Evolutionary conservation across 2,329 filamentous ascomycete genomes (phyloP), one percentile per base, ranked within the genome.

Genomic region (Alternaria solani): DNA sequence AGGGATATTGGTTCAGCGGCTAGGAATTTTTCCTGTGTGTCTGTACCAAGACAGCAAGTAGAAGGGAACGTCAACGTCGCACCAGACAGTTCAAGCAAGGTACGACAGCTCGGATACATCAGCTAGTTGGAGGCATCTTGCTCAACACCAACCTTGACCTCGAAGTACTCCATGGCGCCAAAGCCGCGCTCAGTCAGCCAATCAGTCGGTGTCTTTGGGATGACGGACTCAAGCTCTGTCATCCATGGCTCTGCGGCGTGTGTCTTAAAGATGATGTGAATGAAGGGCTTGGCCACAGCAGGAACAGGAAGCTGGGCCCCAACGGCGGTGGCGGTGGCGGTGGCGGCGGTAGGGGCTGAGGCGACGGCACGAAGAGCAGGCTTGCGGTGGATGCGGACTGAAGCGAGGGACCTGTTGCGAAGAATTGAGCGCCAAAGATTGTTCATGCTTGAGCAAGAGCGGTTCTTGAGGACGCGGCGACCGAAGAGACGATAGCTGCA

Each of bases 401-500:
- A 61, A 2, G 58, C 67, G 1, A 76, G 67, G 5, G 65, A 56
- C 2, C 65, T 62, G 8, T 51, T 56, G n/a, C 70, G 68, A 8
- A 76, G 55, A 9, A 71, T 60, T 4, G 54, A 36, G 5, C 70
- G 66, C 74, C 73, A 75, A 4, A 44, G n/a, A 8, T 25, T 26
- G 51, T 73, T 74, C 67, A 74, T 73, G 3, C 2, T 11, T 5
- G 61, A 56, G 55, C 69, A 74, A 4, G 64, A 57, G 14, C 69
- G 65, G 42, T 71, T 66, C 0, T 23, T 25, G 6, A 68, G 57
- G 4, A 75, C 69, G 9, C 55, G 61, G 25, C 70, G 67, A 6
- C 74, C 74, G 46, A 75, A 73, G 46, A 76, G 67, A 32, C 74
- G 70, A 51, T 75, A 75, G 1, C 70, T 74, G 28, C 4, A n/a